Conservation (phyloP, 2,329 filamentous ascomycete genomes). For the Diplodia intermedia region DNA sequence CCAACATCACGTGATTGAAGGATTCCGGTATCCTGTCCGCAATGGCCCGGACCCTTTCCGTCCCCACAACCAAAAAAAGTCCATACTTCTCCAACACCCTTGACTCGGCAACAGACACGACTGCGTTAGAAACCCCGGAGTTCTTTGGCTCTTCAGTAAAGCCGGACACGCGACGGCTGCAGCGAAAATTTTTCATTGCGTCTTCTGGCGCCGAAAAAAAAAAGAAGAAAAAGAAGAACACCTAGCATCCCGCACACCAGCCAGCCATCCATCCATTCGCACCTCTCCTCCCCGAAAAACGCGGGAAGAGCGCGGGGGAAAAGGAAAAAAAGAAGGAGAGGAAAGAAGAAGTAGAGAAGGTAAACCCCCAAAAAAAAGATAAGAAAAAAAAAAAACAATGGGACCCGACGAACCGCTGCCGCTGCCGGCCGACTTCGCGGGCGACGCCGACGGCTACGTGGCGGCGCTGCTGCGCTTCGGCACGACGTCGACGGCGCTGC, state of each 20-base stretch:
- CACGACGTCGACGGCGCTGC: conserved; percentile 75
- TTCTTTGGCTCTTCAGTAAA: neutral
- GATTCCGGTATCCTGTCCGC: neutral
- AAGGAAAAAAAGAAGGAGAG: no score
- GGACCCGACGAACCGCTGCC: conserved; percentile 66
- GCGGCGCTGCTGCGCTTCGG: conserved; percentile 78
- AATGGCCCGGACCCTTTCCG: neutral
- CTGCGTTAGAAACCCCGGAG: neutral
- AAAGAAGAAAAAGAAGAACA: neutral
- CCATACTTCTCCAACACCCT: neutral
- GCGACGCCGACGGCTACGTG: conserved; percentile 76
- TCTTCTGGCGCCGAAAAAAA: neutral
- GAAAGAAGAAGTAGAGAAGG: no score
- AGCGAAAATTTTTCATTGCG: conserved; percentile 1
- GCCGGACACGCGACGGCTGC: neutral
- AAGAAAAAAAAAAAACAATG: conserved; percentile 43
- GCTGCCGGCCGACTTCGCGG: conserved; percentile 70
- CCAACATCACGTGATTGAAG: neutral
- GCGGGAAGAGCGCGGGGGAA: no score
- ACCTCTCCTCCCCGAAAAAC: neutral
- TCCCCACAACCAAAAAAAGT: neutral
- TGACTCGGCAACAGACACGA: neutral
- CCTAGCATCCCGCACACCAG: no score
- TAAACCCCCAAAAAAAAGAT: no score
- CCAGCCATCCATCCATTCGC: no score